These are phyloP conservation scores for Mercurialis annua DNA, from an alignment of 345 rosid genomes.

Conservation along the genomic window DNA sequence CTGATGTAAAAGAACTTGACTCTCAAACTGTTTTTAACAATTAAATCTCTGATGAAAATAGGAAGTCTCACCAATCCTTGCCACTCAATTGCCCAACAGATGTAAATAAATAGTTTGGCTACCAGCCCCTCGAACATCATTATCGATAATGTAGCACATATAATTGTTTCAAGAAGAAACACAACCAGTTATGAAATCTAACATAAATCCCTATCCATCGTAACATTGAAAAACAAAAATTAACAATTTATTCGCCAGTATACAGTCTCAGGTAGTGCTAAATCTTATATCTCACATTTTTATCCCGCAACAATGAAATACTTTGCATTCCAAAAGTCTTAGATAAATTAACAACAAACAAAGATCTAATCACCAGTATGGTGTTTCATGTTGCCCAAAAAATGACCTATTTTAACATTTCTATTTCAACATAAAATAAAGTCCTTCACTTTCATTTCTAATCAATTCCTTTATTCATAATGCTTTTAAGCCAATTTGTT, in stretches of 20 bases:
- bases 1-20: background rate
- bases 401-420: too few relatives aligned
- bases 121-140: background rate
- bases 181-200: background rate
- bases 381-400: too few relatives aligned
- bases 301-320: background rate
- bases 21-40: background rate
- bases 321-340: background rate
- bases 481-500: too few relatives aligned
- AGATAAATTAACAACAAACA: background rate
- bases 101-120: background rate
- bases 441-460: too few relatives aligned
- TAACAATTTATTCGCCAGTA: background rate
- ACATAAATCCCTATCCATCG: background rate
- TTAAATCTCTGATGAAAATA: background rate
- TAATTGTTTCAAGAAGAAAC: background rate
- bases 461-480: too few relatives aligned
- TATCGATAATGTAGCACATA: background rate
- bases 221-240: background rate
- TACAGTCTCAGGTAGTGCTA: background rate
- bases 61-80: background rate
- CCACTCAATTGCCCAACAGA: background rate
- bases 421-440: too few relatives aligned
- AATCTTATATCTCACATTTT: background rate
- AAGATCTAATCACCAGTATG: too few relatives aligned